Evolutionary conservation across 1,139 yeast genomes (phyloP).

Genomic region (Kodamaea suecica): DNA sequence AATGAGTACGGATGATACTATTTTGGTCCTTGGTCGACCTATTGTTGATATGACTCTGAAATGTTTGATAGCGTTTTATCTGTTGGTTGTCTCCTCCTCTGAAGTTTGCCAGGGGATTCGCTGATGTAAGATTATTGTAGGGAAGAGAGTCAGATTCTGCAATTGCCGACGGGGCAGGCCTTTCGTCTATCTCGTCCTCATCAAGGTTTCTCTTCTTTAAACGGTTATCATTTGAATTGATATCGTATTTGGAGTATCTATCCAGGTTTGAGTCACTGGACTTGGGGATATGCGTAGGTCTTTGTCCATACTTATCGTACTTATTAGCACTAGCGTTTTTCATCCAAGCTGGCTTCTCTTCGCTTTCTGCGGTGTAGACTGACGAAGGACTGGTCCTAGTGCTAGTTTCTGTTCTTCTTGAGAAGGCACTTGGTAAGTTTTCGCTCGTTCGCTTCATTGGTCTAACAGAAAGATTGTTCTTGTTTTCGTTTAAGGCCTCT

Average conservation of each 20-base stretch:
- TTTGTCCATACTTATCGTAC: slow-evolving; percentile 40
- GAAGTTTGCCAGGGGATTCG: slow-evolving; percentile 27
- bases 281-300: slow-evolving; percentile 10
- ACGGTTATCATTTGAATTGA: slow-evolving; percentile 8
- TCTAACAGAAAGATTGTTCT: too few species aligned
- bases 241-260: slow-evolving; percentile 31
- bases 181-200: slow-evolving; percentile 14
- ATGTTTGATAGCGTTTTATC: slow-evolving; percentile 32
- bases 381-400: slow-evolving; percentile 16
- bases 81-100: slow-evolving; percentile 7
- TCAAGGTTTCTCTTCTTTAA: slow-evolving; percentile 14
- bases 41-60: slow-evolving; percentile 39
- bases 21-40: slow-evolving; percentile 41
- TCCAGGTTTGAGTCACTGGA: slow-evolving; percentile 11
- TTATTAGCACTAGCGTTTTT: slow-evolving; percentile 27
- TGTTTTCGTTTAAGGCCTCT: too few species aligned
- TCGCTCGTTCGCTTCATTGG: background rate
- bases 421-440: slow-evolving; percentile 18
- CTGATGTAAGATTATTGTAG: slow-evolving; percentile 30
- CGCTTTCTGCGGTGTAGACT: slow-evolving; percentile 22
- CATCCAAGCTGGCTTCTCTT: slow-evolving; percentile 43
- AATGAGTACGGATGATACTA: slow-evolving; percentile 73
- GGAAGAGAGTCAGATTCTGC: slow-evolving; percentile 21
- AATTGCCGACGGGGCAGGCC: slow-evolving; percentile 6
- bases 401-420: slow-evolving; percentile 20